Percentiles rank a stretch among this genome's conserved stretches.
These are phyloP conservation scores for Leccinum imitatum DNA, from an alignment of 768 basidiomycete genomes.

Conservation along the genomic window DNA sequence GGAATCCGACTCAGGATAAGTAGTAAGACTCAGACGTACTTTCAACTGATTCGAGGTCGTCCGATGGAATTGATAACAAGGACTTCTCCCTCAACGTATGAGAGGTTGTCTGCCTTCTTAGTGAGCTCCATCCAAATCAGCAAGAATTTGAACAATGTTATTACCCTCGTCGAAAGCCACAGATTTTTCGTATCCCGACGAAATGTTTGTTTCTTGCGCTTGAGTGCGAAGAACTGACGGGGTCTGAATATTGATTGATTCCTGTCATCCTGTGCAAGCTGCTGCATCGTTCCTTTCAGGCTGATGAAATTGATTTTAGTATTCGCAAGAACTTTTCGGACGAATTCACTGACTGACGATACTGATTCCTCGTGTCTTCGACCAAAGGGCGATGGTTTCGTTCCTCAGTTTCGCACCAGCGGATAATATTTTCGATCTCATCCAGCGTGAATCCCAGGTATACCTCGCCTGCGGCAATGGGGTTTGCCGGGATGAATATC, in stretches of 20 bases:
- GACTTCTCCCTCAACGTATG: not conserved
- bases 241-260: not conserved
- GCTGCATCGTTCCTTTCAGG: not conserved
- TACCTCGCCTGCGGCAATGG: not conserved
- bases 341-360: not conserved
- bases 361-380: not conserved
- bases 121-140: not conserved
- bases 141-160: not conserved
- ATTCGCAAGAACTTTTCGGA: not conserved
- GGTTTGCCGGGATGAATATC: too few species aligned
- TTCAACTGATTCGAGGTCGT: not conserved
- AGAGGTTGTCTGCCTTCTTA: slow-evolving; percentile 2
- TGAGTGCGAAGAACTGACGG: not conserved
- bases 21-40: not conserved
- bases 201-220: not conserved
- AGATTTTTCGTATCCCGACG: not conserved
- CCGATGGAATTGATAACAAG: not conserved
- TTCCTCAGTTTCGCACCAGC: not conserved
- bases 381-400: not conserved
- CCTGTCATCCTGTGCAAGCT: not conserved
- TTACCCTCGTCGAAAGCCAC: slow-evolving; percentile 2
- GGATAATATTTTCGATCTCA: slow-evolving; percentile 6
- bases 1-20: too few species aligned
- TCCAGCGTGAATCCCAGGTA: slow-evolving; percentile 10
- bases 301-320: not conserved